Evolutionary conservation across 257 asterid genomes (phyloP).

Genomic region (Nicotiana noctiflora): DNA sequence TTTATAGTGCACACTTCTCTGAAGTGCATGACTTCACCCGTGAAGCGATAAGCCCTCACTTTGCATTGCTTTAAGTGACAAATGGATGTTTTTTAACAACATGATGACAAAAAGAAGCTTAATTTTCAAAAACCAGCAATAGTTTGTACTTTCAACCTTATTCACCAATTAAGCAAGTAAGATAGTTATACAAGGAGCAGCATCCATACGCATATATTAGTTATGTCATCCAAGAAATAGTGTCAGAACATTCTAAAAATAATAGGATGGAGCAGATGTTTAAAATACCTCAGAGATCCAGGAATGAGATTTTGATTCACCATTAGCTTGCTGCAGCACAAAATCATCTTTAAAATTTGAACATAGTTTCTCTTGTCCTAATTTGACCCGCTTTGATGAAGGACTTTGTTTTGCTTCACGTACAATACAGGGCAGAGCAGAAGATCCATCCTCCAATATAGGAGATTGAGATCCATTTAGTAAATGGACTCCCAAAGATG

Average conservation of each 20-base stretch:
- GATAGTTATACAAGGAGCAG: not conserved
- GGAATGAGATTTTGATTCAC: conserved; percentile 35
- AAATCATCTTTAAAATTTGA: conserved; percentile 26
- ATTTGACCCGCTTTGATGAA: conserved; percentile 75
- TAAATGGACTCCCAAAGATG: conserved; percentile 34
- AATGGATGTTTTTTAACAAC: not conserved
- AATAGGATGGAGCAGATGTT: not conserved
- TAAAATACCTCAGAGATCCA: conserved; percentile 45
- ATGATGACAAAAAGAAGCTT: not conserved
- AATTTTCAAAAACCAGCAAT: not conserved
- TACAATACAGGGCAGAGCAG: conserved; percentile 50
- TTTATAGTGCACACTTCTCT: not conserved
- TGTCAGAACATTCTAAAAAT: not conserved
- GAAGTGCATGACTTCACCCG: not conserved
- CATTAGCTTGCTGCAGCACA: conserved; percentile 28
- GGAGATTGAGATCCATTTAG: conserved; percentile 45
- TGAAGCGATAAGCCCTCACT: not conserved
- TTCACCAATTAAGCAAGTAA: not conserved
- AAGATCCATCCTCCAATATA: conserved; percentile 44
- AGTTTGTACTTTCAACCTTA: not conserved
- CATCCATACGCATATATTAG: not conserved
- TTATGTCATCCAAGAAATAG: not conserved
- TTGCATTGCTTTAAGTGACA: not conserved
- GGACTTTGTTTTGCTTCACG: conserved; percentile 83
- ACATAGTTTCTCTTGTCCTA: conserved; percentile 54